phyloP scores from a whole-genome alignment of 2,329 filamentous ascomycete genomes.

The Alternaria atra region DNA sequence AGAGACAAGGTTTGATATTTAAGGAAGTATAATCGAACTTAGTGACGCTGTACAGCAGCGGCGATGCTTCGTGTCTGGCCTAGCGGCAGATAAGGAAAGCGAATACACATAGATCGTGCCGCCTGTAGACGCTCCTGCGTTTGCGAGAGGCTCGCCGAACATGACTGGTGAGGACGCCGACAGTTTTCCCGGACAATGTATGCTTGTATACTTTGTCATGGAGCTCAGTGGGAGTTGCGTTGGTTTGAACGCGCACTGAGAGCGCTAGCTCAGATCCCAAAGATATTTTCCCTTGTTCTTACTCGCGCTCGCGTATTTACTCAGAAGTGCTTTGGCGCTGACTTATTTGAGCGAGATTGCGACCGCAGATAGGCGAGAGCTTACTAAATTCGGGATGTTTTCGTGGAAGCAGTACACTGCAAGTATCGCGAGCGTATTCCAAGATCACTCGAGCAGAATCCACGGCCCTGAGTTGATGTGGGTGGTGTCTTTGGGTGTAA shows the following conservation, averaged over 20 bases:
- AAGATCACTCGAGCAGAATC: no score
- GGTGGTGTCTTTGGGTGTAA: background rate
- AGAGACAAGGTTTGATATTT: background rate
- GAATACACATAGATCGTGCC: background rate
- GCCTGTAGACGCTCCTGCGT: background rate
- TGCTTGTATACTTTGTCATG: background rate
- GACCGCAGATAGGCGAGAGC: no score
- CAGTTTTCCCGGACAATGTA: background rate
- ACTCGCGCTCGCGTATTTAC: background rate
- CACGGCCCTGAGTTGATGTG: background rate
- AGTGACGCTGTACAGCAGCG: background rate
- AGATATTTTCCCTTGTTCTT: background rate
- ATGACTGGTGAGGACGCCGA: background rate
- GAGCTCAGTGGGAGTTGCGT: background rate
- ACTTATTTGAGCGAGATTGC: background rate
- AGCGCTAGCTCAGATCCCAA: background rate
- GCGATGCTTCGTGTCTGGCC: background rate
- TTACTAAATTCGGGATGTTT: no score
- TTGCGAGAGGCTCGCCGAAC: background rate
- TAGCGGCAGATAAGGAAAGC: background rate
- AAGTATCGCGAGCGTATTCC: no score
- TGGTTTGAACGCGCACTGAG: background rate
- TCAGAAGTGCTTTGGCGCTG: background rate
- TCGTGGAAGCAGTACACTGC: no score
- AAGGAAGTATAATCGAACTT: background rate